phyloP scores from a whole-genome alignment of 768 basidiomycete genomes.

The Russula olivacea region DNA sequence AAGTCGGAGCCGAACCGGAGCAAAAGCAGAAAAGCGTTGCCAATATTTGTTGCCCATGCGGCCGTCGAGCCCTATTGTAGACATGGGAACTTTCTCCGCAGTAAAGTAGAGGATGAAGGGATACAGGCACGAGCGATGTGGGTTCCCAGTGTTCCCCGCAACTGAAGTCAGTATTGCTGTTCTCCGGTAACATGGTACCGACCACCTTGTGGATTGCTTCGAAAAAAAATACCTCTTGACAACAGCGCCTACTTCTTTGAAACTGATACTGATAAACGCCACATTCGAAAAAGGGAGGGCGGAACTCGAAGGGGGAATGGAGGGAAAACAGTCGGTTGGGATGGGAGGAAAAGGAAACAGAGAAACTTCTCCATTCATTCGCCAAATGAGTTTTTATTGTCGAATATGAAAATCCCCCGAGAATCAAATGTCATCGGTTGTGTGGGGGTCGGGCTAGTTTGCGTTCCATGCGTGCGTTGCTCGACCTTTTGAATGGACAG shows the following conservation, averaged over 20 bases:
- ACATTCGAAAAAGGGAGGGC: background rate
- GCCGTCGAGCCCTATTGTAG: background rate
- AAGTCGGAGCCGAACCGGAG: background rate
- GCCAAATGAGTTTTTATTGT: background rate
- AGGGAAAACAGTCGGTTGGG: background rate
- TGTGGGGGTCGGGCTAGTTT: too few relatives aligned
- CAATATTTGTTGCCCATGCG: background rate
- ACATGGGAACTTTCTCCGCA: background rate
- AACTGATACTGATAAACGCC: background rate
- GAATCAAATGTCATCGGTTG: background rate
- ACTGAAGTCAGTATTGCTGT: background rate
- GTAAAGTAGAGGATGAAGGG: background rate
- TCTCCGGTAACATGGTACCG: background rate
- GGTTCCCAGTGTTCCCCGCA: background rate
- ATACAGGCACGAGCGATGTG: background rate
- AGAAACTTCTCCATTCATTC: background rate
- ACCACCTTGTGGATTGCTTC: background rate
- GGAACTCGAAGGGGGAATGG: too few relatives aligned
- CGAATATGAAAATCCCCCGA: background rate
- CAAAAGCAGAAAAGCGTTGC: background rate
- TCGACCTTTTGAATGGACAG: background rate
- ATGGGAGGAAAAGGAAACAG: background rate
- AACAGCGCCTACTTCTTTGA: background rate
- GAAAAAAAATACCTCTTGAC: background rate
- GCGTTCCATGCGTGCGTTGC: background rate